Base-by-base conservation (phyloP, 164 flowering plant genomes). In the Euptelea pleiosperma region DNA sequence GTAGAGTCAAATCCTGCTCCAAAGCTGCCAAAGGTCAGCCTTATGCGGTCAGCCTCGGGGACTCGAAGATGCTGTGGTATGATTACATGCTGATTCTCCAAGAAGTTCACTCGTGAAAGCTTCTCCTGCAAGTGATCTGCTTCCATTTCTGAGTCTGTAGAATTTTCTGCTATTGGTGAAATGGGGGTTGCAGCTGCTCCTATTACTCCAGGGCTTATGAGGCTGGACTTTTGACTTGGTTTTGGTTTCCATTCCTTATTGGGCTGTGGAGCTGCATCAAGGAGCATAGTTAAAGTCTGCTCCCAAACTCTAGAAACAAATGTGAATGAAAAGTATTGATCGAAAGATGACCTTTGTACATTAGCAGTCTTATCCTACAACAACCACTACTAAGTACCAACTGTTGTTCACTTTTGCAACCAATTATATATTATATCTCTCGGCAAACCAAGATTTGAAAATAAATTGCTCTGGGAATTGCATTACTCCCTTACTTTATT, bases 191-290 rank as follows among this genome's bases (percentile, higher is more conserved):
- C 51, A 40, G 84, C 70, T 8, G 73, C 64, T 60, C 81, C 87
- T 62, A 81, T 77, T 37, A 77, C 79, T 33, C 80, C 84, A 69
- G 86, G 82, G 35, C 52, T 70, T 52, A 10, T 43, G 42, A 15
- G 63, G 55, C 58, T 64, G 24, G 81, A 58, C 66, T 81, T 93
- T 44, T 84, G 75, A 73, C 70, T 87, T 15, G 83, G 68, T 71
- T 93, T 93, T 24, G 97, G 98, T 65, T 90, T 93, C 98, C 98
- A 93, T 59, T 90, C 96, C 77, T 77, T 93, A 30, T 64, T 83
- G 29, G 79, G 73, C 65, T 71, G 82, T 40, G 73, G 37, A 66
- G 75, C 96, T 89, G 80, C 74, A 76, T 41, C 15, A 58, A 66
- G 22, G 34, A 49, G 29, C 37, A 41, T 40, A 26, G 12, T 41